Percentiles rank a stretch among this genome's conserved stretches.
These are phyloP conservation scores for Osmanthus fragrans DNA, from an alignment of 257 asterid genomes.

Conservation along the genomic window DNA sequence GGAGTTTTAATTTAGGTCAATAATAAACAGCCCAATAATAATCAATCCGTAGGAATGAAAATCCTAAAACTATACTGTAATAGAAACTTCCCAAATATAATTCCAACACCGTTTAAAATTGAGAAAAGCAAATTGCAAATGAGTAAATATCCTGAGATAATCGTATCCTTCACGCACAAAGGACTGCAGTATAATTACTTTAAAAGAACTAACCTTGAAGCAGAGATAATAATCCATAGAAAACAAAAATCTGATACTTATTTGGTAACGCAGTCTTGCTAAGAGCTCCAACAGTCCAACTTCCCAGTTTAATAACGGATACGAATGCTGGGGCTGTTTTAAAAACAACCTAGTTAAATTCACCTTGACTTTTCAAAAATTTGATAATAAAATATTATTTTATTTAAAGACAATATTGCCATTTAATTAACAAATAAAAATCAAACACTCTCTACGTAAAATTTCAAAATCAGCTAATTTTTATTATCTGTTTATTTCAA, in stretches of 20 bases:
- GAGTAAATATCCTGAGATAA: background rate
- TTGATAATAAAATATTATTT: too few relatives aligned
- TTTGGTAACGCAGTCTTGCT: too few relatives aligned
- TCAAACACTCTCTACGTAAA: too few relatives aligned
- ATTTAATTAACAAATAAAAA: too few relatives aligned
- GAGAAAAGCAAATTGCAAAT: background rate
- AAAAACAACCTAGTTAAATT: too few relatives aligned
- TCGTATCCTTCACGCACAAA: background rate
- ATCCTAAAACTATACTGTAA: background rate
- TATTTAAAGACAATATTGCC: too few relatives aligned
- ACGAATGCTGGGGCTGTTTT: too few relatives aligned
- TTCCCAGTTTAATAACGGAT: too few relatives aligned
- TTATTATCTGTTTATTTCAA: too few relatives aligned
- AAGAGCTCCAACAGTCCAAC: too few relatives aligned
- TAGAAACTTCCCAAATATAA: background rate
- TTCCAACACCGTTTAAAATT: background rate
- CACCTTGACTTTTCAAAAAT: too few relatives aligned
- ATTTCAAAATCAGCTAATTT: too few relatives aligned
- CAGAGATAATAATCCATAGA: background rate
- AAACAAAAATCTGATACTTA: background rate
- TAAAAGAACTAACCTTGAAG: constrained; percentile 29
- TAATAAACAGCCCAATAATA: constrained; percentile 10
- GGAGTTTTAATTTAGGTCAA: background rate
- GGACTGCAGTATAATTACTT: background rate
- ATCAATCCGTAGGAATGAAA: constrained; percentile 15